Conservation (phyloP, 768 basidiomycete species). For the Nidularia pulvinata region DNA sequence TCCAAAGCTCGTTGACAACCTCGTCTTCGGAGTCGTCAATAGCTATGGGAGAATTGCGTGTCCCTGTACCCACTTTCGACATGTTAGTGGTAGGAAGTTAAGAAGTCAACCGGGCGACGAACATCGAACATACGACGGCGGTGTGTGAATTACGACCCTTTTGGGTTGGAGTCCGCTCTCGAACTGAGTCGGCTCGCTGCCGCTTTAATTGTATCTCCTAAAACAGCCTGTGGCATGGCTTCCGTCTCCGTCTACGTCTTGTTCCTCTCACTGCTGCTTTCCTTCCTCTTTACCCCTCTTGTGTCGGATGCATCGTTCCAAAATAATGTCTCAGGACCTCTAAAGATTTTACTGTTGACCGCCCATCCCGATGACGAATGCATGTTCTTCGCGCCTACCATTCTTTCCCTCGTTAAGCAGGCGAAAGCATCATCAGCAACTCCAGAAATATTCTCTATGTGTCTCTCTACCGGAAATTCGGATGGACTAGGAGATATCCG, state of each 20-base stretch:
- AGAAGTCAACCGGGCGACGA: background rate
- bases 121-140: background rate
- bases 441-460: conserved; percentile 52
- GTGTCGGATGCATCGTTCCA: conserved; percentile 20
- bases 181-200: too few species aligned
- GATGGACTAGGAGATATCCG: conserved; percentile 71
- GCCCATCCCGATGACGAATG: conserved; percentile 96
- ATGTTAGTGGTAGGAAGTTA: background rate
- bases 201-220: background rate
- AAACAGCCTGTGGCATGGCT: conserved; percentile 8
- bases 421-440: background rate
- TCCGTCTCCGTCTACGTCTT: conserved; percentile 16
- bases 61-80: conserved; percentile 18
- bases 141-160: background rate
- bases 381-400: conserved; percentile 91
- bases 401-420: conserved; percentile 30
- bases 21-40: conserved; percentile 42
- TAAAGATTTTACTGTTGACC: conserved; percentile 67
- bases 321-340: conserved; percentile 7
- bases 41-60: conserved; percentile 30
- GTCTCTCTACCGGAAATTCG: conserved; percentile 79
- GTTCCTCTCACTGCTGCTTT: conserved; percentile 24
- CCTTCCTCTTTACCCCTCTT: conserved; percentile 25
- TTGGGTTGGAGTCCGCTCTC: too few species aligned
- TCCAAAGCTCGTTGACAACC: conserved; percentile 24